Base-by-base conservation (phyloP, 148 eudicot genomes). In the Camellia sinensis region DNA sequence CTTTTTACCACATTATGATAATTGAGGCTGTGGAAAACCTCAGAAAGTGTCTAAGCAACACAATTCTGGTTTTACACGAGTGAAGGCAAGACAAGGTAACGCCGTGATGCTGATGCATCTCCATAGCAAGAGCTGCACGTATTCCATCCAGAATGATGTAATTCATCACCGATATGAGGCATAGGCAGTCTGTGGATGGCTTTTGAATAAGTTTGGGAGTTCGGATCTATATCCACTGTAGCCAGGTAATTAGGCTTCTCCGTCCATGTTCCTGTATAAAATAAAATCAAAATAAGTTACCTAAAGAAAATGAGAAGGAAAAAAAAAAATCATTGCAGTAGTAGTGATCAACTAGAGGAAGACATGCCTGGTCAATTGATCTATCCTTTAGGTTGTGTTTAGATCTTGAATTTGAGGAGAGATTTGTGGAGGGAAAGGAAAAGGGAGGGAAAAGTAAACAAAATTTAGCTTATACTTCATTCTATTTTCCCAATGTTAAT, bases 91-190 rank as follows among this genome's bases (percentile, higher is more conserved):
- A 97, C 91, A 43, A 97, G 99, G 79, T 85, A 97, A 40, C 96
- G 93, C 46, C 98, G 79, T 14, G 90, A 73, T 71, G 96, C 95
- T 18, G 94, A 84, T 6, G 96, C 71, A 81, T 92, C 99, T 52
- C 96, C 97, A 79, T 90, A 84, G 89, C 99, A 97, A 73, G 99
- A 97, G 85, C 99, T 97, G 90, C 99, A 97, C n/a, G 99, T 82
- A 84, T 97, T 97, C 99, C 99, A 97, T 45, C 99, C 99, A 37
- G 97, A 89, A 79, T 97, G 98, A 82, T 97, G 99, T 41, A 97
- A 87, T 73, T 97, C 99, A 62, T 97, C 99, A 18, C 94, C 98
- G 52, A 89, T 1, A 84, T 92, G 37, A 53, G 98, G 93, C 88
- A 97, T 82, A 9, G 98, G 89, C 81, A 97, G 77, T 76, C 99